Percentiles rank a stretch among this genome's conserved stretches.
phyloP scores from a whole-genome alignment of 2,329 filamentous ascomycete species.

The Botrytis squamosa region DNA sequence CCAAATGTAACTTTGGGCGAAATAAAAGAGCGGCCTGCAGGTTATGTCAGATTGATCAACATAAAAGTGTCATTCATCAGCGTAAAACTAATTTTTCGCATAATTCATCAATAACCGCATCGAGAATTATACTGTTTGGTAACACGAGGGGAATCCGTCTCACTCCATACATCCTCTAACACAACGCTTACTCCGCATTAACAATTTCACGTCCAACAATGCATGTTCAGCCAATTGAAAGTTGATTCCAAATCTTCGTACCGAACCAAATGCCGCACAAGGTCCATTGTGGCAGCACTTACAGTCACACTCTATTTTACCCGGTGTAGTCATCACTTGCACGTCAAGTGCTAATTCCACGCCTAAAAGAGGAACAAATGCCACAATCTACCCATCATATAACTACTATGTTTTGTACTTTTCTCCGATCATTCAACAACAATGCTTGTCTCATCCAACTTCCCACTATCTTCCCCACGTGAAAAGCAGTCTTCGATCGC shows the following conservation, averaged over 20 bases:
- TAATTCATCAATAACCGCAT: background rate
- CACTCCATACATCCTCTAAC: background rate
- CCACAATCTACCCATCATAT: too few relatives aligned
- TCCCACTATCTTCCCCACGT: background rate
- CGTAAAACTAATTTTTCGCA: background rate
- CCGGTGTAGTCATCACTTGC: background rate
- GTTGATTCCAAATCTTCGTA: too few relatives aligned
- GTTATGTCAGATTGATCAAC: background rate
- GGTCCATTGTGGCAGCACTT: background rate
- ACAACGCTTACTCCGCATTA: background rate
- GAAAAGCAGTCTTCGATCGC: background rate
- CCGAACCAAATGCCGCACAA: background rate
- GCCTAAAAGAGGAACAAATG: background rate
- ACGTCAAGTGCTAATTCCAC: background rate
- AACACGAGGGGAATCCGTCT: background rate
- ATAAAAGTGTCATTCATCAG: background rate
- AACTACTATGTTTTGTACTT: background rate
- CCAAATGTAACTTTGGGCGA: background rate
- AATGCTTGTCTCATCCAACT: slow-evolving; percentile 1
- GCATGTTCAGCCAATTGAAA: background rate
- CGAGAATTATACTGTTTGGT: background rate
- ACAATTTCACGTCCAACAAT: background rate
- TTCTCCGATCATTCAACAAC: background rate
- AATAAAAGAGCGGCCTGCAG: background rate
- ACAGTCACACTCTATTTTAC: background rate